Base-by-base conservation (phyloP, 2,329 filamentous ascomycete genomes). In the Colletotrichum trifolii region DNA sequence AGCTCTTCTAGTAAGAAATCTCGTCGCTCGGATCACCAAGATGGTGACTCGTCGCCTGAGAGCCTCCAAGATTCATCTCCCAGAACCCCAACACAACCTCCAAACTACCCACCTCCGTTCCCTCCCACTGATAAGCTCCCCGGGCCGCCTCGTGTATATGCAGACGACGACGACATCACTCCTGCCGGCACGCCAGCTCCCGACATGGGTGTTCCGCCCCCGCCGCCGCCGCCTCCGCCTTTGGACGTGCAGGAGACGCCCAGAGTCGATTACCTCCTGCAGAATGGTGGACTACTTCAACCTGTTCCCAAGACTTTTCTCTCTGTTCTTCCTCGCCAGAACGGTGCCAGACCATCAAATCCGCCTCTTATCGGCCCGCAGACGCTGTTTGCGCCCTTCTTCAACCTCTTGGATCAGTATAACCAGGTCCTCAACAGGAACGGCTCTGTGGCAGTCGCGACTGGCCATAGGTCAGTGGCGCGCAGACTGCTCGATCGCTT, bases 381-480 rank as follows among this genome's bases (percentile, higher is more conserved):
- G 54, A 88, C 87, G 12, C 82, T 97, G 6, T 98, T 97, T 73
- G 87, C 91, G 5, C 93, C 93, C 0, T 93, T 96, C 69, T 91
- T 92, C 75, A 90, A 88, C 68, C 84, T 97, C 2, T 83, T 99
- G 25, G 91, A 97, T 69, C 91, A 97, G 73, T 98, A 97, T 74
- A 87, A 91, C 68, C 85, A 87, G 3, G 94, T 99, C 4, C 84
- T 98, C 68, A 82, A 85, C 46, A 94, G 91, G 68, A 93, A 91
- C 71, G 96, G 96, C 4, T 98, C 95, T 0, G 82, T 99, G 6
- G 96, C 96, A 2, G 96, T 98, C 2, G 96, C 96, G 13, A 98
- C 95, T 0, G 96, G 96, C 6, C 97, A 98, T 76, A 89, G 93
- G 58, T 97, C 95, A 0, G 92, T 98, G n/a, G 96, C 96, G 4